phyloP scores from a whole-genome alignment of 352 stramenopile genomes.

The Phytophthora europaea region DNA sequence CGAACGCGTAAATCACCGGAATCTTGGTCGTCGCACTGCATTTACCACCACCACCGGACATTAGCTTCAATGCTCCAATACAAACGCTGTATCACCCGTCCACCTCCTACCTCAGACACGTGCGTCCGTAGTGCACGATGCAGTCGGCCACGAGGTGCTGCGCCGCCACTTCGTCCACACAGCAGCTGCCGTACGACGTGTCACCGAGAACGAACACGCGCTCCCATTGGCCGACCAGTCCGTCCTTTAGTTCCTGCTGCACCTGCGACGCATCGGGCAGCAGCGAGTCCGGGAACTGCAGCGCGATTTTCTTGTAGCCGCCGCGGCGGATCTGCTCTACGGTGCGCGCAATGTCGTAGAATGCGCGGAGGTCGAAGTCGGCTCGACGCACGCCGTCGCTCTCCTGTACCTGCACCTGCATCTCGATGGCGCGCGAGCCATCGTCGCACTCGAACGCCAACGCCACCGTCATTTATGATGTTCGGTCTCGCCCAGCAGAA shows the following conservation, averaged over 20 bases:
- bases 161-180: slow-evolving; percentile 96
- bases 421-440: slow-evolving; percentile 79
- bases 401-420: slow-evolving; percentile 66
- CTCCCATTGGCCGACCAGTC: slow-evolving; percentile 55
- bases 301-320: slow-evolving; percentile 84
- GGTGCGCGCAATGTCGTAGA: slow-evolving; percentile 78
- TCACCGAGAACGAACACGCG: slow-evolving; percentile 96
- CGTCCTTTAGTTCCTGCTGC: slow-evolving; percentile 78
- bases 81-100: not conserved
- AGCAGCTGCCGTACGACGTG: slow-evolving; percentile 97
- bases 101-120: slow-evolving; percentile 79
- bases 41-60: slow-evolving; percentile 4
- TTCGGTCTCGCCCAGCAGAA: slow-evolving; percentile 12
- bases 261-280: slow-evolving; percentile 90
- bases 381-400: slow-evolving; percentile 59
- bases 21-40: slow-evolving; percentile 75
- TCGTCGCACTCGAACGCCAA: slow-evolving; percentile 87
- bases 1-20: slow-evolving; percentile 94
- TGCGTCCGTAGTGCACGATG: slow-evolving; percentile 96
- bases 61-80: not conserved
- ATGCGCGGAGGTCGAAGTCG: slow-evolving; percentile 53
- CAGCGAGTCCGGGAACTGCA: slow-evolving; percentile 97
- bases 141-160: slow-evolving; percentile 95
- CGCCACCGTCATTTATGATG: slow-evolving; percentile 64
- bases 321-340: slow-evolving; percentile 64